Evolutionary conservation across 345 rosid species (phyloP).

Genomic region (Cardamine chenopodiifolia): DNA sequence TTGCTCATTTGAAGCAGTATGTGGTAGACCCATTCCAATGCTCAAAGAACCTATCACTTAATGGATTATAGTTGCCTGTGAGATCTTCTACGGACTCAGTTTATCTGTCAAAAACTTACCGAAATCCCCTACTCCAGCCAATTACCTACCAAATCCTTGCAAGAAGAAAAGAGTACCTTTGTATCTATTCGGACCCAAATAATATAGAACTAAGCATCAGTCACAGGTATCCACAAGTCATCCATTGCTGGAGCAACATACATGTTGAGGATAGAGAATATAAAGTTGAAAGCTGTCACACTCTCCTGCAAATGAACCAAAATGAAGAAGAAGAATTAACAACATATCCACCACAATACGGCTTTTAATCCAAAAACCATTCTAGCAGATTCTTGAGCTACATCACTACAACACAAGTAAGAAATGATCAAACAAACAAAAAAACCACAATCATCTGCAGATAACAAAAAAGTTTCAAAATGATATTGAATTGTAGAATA

Average conservation of each 20-base stretch:
- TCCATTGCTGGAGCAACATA: conserved; percentile 45
- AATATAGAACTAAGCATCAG: conserved; percentile 48
- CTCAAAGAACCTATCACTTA: conserved; percentile 20
- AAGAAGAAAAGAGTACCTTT: neutral
- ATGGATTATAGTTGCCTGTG: neutral
- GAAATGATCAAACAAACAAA: conserved; percentile 3
- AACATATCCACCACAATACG: neutral
- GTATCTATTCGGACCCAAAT: neutral
- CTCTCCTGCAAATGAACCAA: conserved; percentile 45
- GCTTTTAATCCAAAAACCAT: conserved; percentile 12
- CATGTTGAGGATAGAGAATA: conserved; percentile 50
- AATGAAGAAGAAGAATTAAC: conserved; percentile 16
- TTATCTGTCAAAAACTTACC: neutral
- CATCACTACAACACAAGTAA: neutral
- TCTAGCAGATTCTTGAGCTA: neutral
- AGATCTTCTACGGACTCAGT: neutral
- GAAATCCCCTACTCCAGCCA: neutral
- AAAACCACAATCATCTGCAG: neutral
- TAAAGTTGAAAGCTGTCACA: conserved; percentile 47
- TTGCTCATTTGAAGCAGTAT: conserved; percentile 52
- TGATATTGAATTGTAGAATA: neutral
- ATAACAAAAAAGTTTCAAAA: neutral
- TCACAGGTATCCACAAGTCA: conserved; percentile 61
- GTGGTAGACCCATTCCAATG: conserved; percentile 76
- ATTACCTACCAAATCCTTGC: neutral